A percentile compares a stretch with the other conserved stretches of the same genome.
Evolutionary conservation across 2,329 filamentous ascomycete genomes (phyloP).

Genomic region (Drechslera avenae): DNA sequence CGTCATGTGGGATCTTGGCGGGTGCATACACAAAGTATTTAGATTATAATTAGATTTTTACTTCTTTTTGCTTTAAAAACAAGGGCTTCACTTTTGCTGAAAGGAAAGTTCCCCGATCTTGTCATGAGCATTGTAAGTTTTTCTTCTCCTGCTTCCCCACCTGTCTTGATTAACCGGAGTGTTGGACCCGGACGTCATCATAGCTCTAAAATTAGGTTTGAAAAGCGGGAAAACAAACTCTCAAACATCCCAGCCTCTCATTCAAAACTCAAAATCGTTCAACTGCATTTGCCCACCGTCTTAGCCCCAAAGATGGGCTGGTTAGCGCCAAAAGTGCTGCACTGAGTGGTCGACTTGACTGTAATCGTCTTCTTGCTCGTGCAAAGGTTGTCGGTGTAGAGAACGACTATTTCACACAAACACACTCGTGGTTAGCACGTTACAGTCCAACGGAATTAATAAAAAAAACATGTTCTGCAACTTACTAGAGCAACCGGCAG

Average conservation of each 20-base stretch:
- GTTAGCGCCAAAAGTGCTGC: conserved; percentile 15
- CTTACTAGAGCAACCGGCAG: conserved; percentile 20
- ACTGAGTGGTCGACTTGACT: conserved; percentile 6
- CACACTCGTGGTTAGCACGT: background rate
- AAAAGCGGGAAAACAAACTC: background rate
- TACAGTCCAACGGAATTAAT: too few relatives aligned
- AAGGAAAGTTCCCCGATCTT: too few relatives aligned
- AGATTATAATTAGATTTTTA: background rate
- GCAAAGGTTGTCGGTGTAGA: conserved; percentile 12
- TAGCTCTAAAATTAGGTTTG: background rate
- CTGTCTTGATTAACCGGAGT: too few relatives aligned
- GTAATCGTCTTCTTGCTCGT: conserved; percentile 5
- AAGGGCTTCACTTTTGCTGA: too few relatives aligned
- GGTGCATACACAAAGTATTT: too few relatives aligned
- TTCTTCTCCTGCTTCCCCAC: too few relatives aligned
- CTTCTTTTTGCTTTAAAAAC: too few relatives aligned
- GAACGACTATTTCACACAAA: conserved; percentile 7
- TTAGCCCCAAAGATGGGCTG: conserved; percentile 17
- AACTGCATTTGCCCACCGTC: conserved; percentile 18
- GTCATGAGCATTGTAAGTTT: background rate
- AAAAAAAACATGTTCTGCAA: too few relatives aligned
- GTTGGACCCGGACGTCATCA: conserved; percentile 12
- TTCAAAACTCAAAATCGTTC: background rate
- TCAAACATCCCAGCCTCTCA: background rate
- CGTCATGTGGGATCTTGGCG: too few relatives aligned